phyloP scores from a whole-genome alignment of 2,329 filamentous ascomycete genomes.

The Monosporascus sp. region DNA sequence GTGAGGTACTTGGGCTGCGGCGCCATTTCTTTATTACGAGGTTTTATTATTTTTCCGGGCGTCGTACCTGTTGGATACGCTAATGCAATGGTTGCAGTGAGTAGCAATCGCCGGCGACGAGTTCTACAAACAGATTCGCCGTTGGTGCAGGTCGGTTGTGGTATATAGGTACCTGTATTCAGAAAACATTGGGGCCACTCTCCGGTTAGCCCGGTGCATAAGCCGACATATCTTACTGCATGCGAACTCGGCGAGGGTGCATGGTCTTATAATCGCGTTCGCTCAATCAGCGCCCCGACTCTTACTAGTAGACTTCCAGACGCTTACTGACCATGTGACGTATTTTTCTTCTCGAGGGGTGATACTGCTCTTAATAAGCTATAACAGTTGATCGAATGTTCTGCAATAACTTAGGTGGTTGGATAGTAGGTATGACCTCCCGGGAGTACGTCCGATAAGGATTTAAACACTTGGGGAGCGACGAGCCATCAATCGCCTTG shows the following conservation, averaged over 20 bases:
- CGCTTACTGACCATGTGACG: too few relatives aligned
- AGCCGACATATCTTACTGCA: not conserved
- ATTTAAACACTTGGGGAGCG: too few relatives aligned
- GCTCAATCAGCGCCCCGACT: too few relatives aligned
- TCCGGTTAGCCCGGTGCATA: not conserved
- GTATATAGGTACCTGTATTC: not conserved
- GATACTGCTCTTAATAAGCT: too few relatives aligned
- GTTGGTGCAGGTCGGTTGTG: not conserved
- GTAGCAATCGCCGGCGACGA: not conserved
- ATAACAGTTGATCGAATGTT: too few relatives aligned
- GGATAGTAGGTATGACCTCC: too few relatives aligned
- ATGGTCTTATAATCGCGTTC: not conserved
- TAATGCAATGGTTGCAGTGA: not conserved
- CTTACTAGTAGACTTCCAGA: too few relatives aligned
- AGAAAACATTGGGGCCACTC: not conserved
- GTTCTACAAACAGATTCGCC: not conserved
- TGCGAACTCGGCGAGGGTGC: not conserved
- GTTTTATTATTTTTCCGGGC: not conserved
- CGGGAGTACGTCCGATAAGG: too few relatives aligned
- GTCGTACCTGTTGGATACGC: not conserved
- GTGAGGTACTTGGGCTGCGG: slow-evolving; percentile 62
- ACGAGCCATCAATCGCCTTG: too few relatives aligned
- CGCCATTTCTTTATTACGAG: slow-evolving; percentile 22
- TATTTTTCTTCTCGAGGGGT: too few relatives aligned
- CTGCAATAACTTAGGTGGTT: too few relatives aligned